Base-by-base conservation (phyloP, 306 rosid species). In the Gleditsia sinensis region DNA sequence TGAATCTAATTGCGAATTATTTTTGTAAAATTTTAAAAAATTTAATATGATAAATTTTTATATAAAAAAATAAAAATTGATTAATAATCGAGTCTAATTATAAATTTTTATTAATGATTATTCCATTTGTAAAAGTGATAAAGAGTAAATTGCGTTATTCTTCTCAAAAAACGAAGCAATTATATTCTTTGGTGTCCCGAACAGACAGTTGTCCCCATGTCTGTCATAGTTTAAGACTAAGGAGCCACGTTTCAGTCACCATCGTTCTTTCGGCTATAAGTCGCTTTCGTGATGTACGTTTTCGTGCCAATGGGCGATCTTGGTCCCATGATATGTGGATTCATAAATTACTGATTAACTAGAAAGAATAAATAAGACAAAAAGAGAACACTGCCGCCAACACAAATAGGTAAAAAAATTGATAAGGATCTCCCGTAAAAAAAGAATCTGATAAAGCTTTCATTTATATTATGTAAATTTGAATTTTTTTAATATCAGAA, bases 181-280 rank as follows among this genome's bases (percentile, higher is more conserved):
- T 45, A 39, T 54, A 64, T 7, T 50, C 37, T 28, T 30, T 64
- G 21, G 1, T 57, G 74, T 55, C 68, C 68, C 59, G 20, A 19
- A n/a, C n/a, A n/a, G n/a, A n/a, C n/a, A n/a, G 51, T 67, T 80
- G 69, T 60, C 50, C 69, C 79, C 81, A 72, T 60, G 17, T 56
- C 12, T 48, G 0, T 1, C 4, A 13, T 20, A 25, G 17, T 42
- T 19, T 14, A 46, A 36, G 72, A 36, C 0, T 37, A 4, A 14
- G 20, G 17, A 3, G 60, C 62, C 30, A 60, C 51, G 58, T 51
- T 78, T 61, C 67, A 66, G 81, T 83, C 88, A 67, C 81, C 70
- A 69, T 86, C 85, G n/a, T 72, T 79, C 90, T 88, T 88, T 88
- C 93, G 90, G 87, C 81, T 40, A 14, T 40, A 14, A 59, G 59